phyloP scores from a whole-genome alignment of 2,329 filamentous ascomycete genomes.

The Penicillium sp. region DNA sequence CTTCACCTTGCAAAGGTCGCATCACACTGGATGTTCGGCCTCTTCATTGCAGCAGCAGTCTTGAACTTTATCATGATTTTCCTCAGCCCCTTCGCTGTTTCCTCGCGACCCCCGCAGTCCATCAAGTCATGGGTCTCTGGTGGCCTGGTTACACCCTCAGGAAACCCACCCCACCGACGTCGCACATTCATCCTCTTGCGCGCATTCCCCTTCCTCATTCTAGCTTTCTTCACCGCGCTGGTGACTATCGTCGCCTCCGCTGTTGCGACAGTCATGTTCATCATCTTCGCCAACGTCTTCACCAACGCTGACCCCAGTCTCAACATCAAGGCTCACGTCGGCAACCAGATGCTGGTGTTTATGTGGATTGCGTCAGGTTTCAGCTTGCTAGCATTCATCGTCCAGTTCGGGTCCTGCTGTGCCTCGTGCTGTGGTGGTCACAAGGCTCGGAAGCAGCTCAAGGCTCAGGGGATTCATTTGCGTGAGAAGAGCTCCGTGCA shows the following conservation, averaged over 20 bases:
- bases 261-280: slow-evolving; percentile 82
- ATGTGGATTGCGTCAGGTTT: slow-evolving; percentile 83
- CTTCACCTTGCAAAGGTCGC: slow-evolving; percentile 75
- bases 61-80: slow-evolving; percentile 77
- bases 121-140: slow-evolving; percentile 35
- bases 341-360: slow-evolving; percentile 78
- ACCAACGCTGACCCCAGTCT: slow-evolving; percentile 70
- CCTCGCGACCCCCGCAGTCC: slow-evolving; percentile 45
- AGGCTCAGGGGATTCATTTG: slow-evolving; percentile 26
- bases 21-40: slow-evolving; percentile 86
- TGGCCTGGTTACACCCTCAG: slow-evolving; percentile 7
- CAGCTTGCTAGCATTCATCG: slow-evolving; percentile 70
- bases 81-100: slow-evolving; percentile 60
- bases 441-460: slow-evolving; percentile 45
- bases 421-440: slow-evolving; percentile 59
- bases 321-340: slow-evolving; percentile 75
- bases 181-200: slow-evolving; percentile 49
- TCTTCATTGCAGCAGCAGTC: slow-evolving; percentile 75
- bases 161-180: slow-evolving; percentile 44
- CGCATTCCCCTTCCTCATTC: slow-evolving; percentile 70
- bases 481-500: slow-evolving; percentile 21
- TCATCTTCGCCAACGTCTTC: slow-evolving; percentile 80
- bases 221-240: slow-evolving; percentile 71
- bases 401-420: slow-evolving; percentile 79
- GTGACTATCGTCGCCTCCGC: slow-evolving; percentile 72